These are phyloP conservation scores for Phytophthora brassicae DNA, from an alignment of 352 stramenopile species.

Conservation along the genomic window DNA sequence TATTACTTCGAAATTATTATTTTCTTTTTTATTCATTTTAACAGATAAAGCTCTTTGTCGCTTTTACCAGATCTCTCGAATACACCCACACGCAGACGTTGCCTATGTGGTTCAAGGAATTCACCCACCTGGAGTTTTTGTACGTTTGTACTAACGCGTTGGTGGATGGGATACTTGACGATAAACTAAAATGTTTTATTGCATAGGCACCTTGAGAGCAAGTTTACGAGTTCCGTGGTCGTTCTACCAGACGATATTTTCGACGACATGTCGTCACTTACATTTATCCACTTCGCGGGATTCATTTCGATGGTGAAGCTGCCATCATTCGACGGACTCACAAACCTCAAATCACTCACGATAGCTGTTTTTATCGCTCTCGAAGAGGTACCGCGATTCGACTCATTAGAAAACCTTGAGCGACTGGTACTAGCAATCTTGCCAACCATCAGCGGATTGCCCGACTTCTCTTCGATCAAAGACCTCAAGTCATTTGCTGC, in stretches of 20 bases:
- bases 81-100: conserved; percentile 43
- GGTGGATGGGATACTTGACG: background rate
- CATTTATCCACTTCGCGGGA: conserved; percentile 36
- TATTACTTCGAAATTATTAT: no score
- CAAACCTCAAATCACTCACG: conserved; percentile 36
- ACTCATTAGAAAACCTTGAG: conserved; percentile 19
- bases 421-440: conserved; percentile 28
- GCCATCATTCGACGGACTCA: conserved; percentile 32
- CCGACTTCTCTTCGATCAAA: conserved; percentile 24
- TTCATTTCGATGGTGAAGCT: conserved; percentile 28
- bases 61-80: conserved; percentile 41
- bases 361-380: conserved; percentile 23
- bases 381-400: conserved; percentile 21
- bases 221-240: conserved; percentile 18
- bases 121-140: conserved; percentile 41
- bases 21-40: conserved; percentile 1
- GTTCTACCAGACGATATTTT: conserved; percentile 36
- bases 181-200: background rate
- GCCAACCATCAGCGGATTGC: conserved; percentile 16
- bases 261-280: conserved; percentile 34
- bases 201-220: conserved; percentile 24
- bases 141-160: conserved; percentile 1
- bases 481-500: conserved; percentile 18
- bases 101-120: conserved; percentile 36
- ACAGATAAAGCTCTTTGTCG: no score